Evolutionary conservation across 2,329 filamentous ascomycete species (phyloP), one percentile per base, ranked within the genome.

Genomic region (Xylariaceae sp.): DNA sequence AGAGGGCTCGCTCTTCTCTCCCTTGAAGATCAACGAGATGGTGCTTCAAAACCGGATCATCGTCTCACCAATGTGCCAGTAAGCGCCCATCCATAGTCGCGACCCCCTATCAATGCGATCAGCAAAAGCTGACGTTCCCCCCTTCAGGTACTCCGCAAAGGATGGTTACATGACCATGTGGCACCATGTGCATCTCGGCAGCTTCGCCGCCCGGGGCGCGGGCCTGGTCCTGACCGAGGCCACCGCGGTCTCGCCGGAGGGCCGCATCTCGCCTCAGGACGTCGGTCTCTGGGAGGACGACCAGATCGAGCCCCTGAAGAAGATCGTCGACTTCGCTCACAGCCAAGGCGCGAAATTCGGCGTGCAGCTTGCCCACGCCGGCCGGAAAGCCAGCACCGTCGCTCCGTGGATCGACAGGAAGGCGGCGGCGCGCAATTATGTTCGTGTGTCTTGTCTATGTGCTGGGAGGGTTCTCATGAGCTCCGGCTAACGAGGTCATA

Each of bases 31-130:
- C 48, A 72, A 78, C 40, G 71, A 72, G 46, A 64, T 78, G 29
- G 74, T 71, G 5, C 71, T 80, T 45, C 77, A 75, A 40, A 81
- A 81, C 58, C 74, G 79, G 42, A 74, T 79, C 53, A 72, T 76
- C 58, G 73, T 80, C 41, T 74, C 75, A 2, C 78, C 78, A 10
- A 77, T 81, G 76, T 79, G 78, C 72, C 78, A 75, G 67, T 65
- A 21, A 51, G 44, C 14, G 44, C 12, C 19, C 7, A 5, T 41
- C 5, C 9, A 29, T 16, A 18, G 6, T 7, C n/a, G 2, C 10
- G 18, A 42, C 19, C 16, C 16, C n/a, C 18, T 5, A n/a, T 18
- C 16, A 4, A n/a, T 23, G n/a, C 7, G 40, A 12, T 20, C 43
- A 9, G 49, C 40, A n/a, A 20, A 26, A 4, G 23, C 23, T 26